Evolutionary conservation across 805 yeast genomes (phyloP), one percentile per base, ranked within the genome.

Genomic region (Metschnikowia amazonensis): DNA sequence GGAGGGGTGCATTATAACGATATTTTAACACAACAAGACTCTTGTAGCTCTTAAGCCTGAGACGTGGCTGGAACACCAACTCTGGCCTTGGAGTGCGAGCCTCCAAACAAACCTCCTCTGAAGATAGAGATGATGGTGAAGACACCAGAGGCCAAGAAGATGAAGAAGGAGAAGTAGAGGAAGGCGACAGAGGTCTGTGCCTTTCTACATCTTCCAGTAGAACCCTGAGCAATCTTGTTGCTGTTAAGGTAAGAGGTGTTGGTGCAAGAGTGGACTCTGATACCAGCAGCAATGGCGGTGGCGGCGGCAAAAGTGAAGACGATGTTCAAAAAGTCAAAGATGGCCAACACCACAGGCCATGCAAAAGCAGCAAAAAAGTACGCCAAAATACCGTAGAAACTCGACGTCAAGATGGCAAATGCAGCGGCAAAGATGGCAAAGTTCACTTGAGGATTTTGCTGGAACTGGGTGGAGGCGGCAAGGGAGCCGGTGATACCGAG

Each of bases 291-390:
- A 63, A 94, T 75, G 43, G 96, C 96, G 48, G 95, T 82, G 60
- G 90, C 98, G 55, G 88, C 98, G 41, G 98, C 82, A 67, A 94
- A 88, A 46, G 96, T 82, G 82, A 94, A 94, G 58, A 90, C 86
- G 58, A 82, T 70, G 79, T 89, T 89, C 70, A 94, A 75, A 73
- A 89, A 84, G 76, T 94, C 99, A 63, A 88, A 72, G 46, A 72
- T 58, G 48, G 84, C 81, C 63, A 88, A 67, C 57, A 90, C 66
- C 42, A 87, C 67, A 56, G 98, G 98, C 85, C 95, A 86, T 35
- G 96, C 95, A 51, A 92, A 75, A 59, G 81, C 81, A 49, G 82
- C 80, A 56, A 88, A 60, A 59, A 94, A 81, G 73, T 78, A 81
- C 32, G 97, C 96, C 43, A 78, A 65, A 28, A 84, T 56, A 49